phyloP scores from a whole-genome alignment of 805 yeast genomes.

The Lachancea kluyveri region DNA sequence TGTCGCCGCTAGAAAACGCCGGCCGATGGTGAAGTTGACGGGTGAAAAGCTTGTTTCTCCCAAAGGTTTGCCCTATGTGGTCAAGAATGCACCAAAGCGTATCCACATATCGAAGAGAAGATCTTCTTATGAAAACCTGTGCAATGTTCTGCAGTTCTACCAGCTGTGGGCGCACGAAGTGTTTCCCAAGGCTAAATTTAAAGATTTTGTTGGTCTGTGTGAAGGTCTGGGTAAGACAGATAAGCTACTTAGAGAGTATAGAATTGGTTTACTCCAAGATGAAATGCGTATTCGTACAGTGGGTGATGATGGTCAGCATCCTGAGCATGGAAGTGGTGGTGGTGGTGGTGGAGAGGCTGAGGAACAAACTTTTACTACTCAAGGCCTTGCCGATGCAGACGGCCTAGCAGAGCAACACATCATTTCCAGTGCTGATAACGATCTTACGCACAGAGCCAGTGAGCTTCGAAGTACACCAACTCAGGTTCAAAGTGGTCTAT shows the following conservation, averaged over 20 bases:
- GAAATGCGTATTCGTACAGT: conserved; percentile 28
- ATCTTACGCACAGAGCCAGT: too few relatives aligned
- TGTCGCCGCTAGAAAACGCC: conserved; percentile 17
- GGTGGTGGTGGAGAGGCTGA: neutral
- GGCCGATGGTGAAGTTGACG: conserved; percentile 41
- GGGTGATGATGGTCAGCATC: conserved; percentile 6
- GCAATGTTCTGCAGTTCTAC: conserved; percentile 44
- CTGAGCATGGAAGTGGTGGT: neutral
- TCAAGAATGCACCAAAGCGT: conserved; percentile 29
- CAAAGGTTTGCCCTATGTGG: conserved; percentile 54
- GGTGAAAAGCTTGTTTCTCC: conserved; percentile 44
- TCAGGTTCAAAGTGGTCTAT: too few relatives aligned
- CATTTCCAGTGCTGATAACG: too few relatives aligned
- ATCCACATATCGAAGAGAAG: conserved; percentile 30
- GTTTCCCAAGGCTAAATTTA: conserved; percentile 74
- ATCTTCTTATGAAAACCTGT: conserved; percentile 23
- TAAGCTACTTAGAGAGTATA: conserved; percentile 36
- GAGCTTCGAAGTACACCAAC: too few relatives aligned
- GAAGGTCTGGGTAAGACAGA: conserved; percentile 42
- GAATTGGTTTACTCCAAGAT: conserved; percentile 34
- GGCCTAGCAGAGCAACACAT: neutral
- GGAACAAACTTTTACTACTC: neutral
- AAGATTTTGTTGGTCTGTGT: conserved; percentile 56
- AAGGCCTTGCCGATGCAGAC: conserved; percentile 5
- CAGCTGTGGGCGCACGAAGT: conserved; percentile 73